These are phyloP conservation scores for Clonostachys byssicola DNA, from an alignment of 2,329 filamentous ascomycete genomes.

Conservation along the genomic window DNA sequence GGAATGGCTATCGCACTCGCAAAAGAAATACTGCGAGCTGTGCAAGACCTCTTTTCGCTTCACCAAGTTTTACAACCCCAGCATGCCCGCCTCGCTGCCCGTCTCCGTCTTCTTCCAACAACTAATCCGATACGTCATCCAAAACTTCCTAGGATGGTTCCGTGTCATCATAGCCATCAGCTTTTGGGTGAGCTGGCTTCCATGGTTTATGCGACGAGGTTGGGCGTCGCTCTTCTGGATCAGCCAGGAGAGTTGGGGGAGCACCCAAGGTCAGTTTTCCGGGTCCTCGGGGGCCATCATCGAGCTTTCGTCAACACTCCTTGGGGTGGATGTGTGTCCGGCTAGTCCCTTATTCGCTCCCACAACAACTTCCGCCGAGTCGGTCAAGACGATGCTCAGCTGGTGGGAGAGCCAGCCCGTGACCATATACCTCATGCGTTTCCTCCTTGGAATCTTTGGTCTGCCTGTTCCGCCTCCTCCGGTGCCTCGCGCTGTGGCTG, in stretches of 20 bases:
- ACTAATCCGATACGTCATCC: conserved; percentile 67
- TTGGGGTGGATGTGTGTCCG: conserved; percentile 22
- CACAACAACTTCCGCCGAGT: conserved; percentile 21
- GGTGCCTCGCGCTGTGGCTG: conserved; percentile 9
- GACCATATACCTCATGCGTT: neutral
- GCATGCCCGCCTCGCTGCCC: conserved; percentile 86
- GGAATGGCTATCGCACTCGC: conserved; percentile 97
- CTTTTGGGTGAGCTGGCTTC: conserved; percentile 86
- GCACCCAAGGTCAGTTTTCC: conserved; percentile 2
- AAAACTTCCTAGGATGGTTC: conserved; percentile 72
- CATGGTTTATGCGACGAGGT: conserved; percentile 84
- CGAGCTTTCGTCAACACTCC: conserved; percentile 15
- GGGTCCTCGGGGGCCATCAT: conserved; percentile 11
- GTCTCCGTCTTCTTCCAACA: conserved; percentile 76
- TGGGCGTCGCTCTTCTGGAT: conserved; percentile 97
- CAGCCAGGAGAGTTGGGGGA: conserved; percentile 63
- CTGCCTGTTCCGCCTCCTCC: conserved; percentile 13
- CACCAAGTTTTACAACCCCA: conserved; percentile 92
- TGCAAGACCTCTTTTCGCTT: conserved; percentile 98
- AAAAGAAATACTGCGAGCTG: conserved; percentile 99
- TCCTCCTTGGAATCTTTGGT: conserved; percentile 6
- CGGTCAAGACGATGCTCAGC: conserved; percentile 20
- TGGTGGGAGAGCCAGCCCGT: conserved; percentile 1
- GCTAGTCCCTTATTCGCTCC: conserved; percentile 24
- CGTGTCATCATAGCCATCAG: conserved; percentile 73